Conservation (phyloP, 108 stramenopile genomes). For the Discostella stelligeroides region DNA sequence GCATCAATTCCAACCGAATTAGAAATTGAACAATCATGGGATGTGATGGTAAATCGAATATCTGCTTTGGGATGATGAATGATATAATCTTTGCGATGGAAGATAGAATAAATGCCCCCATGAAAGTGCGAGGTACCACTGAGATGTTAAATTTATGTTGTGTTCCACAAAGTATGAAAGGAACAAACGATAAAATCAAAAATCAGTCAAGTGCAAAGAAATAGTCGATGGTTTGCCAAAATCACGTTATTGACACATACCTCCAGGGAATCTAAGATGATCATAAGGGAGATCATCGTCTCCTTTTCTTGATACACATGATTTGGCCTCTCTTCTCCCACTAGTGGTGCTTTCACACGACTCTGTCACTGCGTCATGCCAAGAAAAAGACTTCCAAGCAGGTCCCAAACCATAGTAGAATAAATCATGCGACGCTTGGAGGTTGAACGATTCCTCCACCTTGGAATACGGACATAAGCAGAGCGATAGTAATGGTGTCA, state of each 20-base stretch:
- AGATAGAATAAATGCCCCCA: conserved; percentile 67
- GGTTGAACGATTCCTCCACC: conserved; percentile 98
- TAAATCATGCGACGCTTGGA: conserved; percentile 96
- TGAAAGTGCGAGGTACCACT: conserved; percentile 86
- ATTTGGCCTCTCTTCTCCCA: neutral
- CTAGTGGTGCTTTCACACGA: conserved; percentile 11
- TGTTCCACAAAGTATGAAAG: neutral
- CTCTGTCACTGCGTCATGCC: neutral
- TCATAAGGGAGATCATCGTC: conserved; percentile 60
- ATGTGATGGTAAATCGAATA: conserved; percentile 52
- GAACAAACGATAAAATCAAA: too few relatives aligned
- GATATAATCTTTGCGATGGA: conserved; percentile 48
- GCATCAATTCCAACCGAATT: conserved; percentile 60
- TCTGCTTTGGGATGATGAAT: conserved; percentile 33
- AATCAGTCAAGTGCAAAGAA: too few relatives aligned
- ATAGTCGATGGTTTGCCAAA: too few relatives aligned
- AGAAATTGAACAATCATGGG: conserved; percentile 71
- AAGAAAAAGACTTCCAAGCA: conserved; percentile 30
- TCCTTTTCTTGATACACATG: neutral
- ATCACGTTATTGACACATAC: conserved; percentile 19
- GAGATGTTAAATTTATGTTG: conserved; percentile 2
- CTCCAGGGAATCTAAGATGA: conserved; percentile 66
- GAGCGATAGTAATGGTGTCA: conserved; percentile 52
- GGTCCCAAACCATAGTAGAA: conserved; percentile 74
- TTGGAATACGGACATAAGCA: conserved; percentile 90